Evolutionary conservation across 306 rosid species (phyloP).

Genomic region (Coriaria nepalensis): DNA sequence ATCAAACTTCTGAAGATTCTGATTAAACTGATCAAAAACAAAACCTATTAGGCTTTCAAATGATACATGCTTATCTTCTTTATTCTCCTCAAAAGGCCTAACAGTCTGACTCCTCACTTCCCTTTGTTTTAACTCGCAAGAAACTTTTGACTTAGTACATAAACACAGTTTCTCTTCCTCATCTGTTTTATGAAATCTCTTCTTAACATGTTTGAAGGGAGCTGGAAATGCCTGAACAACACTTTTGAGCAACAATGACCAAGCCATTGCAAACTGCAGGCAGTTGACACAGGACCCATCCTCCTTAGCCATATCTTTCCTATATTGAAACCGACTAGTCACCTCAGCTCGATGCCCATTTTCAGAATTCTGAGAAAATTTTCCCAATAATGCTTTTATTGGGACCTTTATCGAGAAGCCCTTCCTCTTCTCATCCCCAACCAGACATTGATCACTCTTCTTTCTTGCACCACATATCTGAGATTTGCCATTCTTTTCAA

Average conservation of each 20-base stretch:
- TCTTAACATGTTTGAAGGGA: conserved; percentile 65
- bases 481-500: conserved; percentile 26
- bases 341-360: too few species aligned
- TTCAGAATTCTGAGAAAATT: too few species aligned
- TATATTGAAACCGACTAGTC: too few species aligned
- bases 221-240: conserved; percentile 71
- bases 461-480: conserved; percentile 54
- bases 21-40: conserved; percentile 55
- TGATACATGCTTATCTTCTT: conserved; percentile 46
- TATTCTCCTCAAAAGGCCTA: conserved; percentile 19
- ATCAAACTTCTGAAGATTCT: conserved; percentile 51
- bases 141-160: conserved; percentile 34
- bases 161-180: conserved; percentile 40
- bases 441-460: conserved; percentile 10
- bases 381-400: too few species aligned
- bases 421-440: too few species aligned
- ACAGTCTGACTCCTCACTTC: conserved; percentile 28
- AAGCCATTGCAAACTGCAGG: conserved; percentile 62
- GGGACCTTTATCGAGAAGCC: too few species aligned
- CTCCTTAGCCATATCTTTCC: conserved; percentile 31
- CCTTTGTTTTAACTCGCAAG: conserved; percentile 40
- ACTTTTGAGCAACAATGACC: conserved; percentile 62
- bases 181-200: conserved; percentile 43
- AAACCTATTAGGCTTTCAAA: conserved; percentile 62
- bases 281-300: conserved; percentile 63